Conservation (phyloP, 2,329 filamentous ascomycete genomes). For the Scortechinia acanthostroma region DNA sequence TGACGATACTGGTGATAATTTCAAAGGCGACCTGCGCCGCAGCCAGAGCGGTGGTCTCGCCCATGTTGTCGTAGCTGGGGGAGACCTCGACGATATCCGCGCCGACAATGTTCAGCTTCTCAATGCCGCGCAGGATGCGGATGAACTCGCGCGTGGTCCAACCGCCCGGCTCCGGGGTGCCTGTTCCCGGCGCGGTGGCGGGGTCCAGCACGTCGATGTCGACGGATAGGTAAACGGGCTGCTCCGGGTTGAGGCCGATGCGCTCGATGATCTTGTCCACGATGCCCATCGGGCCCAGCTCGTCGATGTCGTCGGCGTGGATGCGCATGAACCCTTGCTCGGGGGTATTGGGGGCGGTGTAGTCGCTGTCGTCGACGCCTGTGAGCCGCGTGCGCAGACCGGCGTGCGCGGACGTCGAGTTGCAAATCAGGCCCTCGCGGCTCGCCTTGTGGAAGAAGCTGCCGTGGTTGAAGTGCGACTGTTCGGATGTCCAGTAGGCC, state of each 20-base stretch:
- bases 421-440: conserved; percentile 71
- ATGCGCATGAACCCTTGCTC: conserved; percentile 75
- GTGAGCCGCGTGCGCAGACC: conserved; percentile 73
- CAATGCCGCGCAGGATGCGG: conserved; percentile 72
- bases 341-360: conserved; percentile 60
- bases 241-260: conserved; percentile 54
- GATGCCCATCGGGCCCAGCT: conserved; percentile 67
- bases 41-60: conserved; percentile 75
- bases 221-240: conserved; percentile 74
- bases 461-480: conserved; percentile 77
- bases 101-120: conserved; percentile 77
- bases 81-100: conserved; percentile 87
- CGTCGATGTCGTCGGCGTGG: conserved; percentile 80
- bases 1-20: conserved; percentile 72
- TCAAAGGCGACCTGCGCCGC: conserved; percentile 81
- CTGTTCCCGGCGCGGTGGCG: conserved; percentile 65
- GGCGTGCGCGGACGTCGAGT: conserved; percentile 71
- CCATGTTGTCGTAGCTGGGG: conserved; percentile 74
- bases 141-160: conserved; percentile 89
- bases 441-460: conserved; percentile 87
- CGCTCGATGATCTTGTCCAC: conserved; percentile 63
- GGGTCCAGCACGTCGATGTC: conserved; percentile 80
- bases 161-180: conserved; percentile 82
- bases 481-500: conserved; percentile 64
- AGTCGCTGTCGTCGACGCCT: conserved; percentile 57